Evolutionary conservation across 305 asterid genomes (phyloP).

Genomic region (Andrographis paniculata): DNA sequence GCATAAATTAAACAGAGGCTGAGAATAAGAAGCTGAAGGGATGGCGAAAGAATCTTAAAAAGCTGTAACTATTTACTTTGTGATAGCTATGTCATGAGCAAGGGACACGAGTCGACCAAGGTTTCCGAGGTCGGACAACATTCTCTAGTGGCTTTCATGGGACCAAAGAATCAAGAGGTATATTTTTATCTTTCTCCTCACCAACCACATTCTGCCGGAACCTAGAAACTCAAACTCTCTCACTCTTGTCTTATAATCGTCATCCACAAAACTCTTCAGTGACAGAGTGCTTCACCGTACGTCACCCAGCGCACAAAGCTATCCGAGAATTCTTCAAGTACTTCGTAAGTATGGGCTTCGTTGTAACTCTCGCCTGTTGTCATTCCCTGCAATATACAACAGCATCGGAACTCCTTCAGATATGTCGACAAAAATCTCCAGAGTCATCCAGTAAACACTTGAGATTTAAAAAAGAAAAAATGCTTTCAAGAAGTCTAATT

Average conservation of each 20-base stretch:
- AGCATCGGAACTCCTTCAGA: no score
- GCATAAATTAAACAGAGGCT: not conserved
- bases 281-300: slow-evolving; percentile 67
- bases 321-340: slow-evolving; percentile 67
- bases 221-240: slow-evolving; percentile 3
- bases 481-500: no score
- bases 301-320: slow-evolving; percentile 79
- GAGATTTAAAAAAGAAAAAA: slow-evolving; percentile 1
- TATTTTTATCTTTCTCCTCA: slow-evolving; percentile 16
- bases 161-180: slow-evolving; percentile 21
- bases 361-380: slow-evolving; percentile 33
- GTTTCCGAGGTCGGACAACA: slow-evolving; percentile 25
- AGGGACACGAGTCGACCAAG: slow-evolving; percentile 21
- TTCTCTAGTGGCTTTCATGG: slow-evolving; percentile 3
- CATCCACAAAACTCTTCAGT: slow-evolving; percentile 26
- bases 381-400: slow-evolving; percentile 19
- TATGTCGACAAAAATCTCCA: no score
- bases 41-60: slow-evolving; percentile 33
- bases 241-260: no score
- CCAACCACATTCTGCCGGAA: slow-evolving; percentile 9
- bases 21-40: slow-evolving; percentile 18
- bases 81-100: slow-evolving; percentile 23
- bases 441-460: no score
- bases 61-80: slow-evolving; percentile 41
- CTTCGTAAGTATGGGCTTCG: slow-evolving; percentile 41